phyloP scores from a whole-genome alignment of 306 rosid species.

The Cucumis melo region DNA sequence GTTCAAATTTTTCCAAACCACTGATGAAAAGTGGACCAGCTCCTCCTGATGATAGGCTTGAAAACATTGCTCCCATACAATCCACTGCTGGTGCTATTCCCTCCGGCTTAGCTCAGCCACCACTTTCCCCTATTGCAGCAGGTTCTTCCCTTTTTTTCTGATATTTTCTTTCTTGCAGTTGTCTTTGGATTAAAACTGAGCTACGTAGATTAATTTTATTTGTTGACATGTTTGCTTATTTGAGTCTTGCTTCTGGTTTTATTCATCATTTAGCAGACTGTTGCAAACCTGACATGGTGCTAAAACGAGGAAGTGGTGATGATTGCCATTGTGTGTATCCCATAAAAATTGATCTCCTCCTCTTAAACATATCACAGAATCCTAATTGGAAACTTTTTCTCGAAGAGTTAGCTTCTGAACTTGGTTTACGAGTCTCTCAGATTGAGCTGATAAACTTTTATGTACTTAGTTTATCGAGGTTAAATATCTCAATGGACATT shows the following conservation, averaged over 20 bases:
- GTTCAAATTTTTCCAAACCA: slow-evolving; percentile 44
- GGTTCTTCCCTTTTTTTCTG: slow-evolving; percentile 15
- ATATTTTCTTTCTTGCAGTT: background rate
- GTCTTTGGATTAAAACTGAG: background rate
- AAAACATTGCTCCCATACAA: slow-evolving; percentile 43
- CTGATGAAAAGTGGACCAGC: slow-evolving; percentile 37
- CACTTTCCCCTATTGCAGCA: slow-evolving; percentile 49
- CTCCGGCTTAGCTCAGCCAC: slow-evolving; percentile 59
- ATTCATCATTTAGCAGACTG: slow-evolving; percentile 47
- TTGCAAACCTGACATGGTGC: slow-evolving; percentile 64
- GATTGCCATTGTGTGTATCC: slow-evolving; percentile 85
- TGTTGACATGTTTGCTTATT: background rate
- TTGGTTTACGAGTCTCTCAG: slow-evolving; percentile 48
- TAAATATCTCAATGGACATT: slow-evolving; percentile 85
- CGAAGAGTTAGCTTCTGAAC: slow-evolving; percentile 48
- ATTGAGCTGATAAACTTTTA: slow-evolving; percentile 74
- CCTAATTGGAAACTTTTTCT: slow-evolving; percentile 54
- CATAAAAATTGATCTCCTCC: slow-evolving; percentile 78
- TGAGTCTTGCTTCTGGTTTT: slow-evolving; percentile 2
- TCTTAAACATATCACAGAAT: slow-evolving; percentile 67
- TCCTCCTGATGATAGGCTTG: slow-evolving; percentile 37
- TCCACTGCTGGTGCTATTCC: slow-evolving; percentile 40
- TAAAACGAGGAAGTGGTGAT: slow-evolving; percentile 48
- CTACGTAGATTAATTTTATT: background rate
- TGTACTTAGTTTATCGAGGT: slow-evolving; percentile 35